Evolutionary conservation across 148 eudicot genomes (phyloP), one percentile per base, ranked within the genome.

Genomic region (Rhododendron vialii): DNA sequence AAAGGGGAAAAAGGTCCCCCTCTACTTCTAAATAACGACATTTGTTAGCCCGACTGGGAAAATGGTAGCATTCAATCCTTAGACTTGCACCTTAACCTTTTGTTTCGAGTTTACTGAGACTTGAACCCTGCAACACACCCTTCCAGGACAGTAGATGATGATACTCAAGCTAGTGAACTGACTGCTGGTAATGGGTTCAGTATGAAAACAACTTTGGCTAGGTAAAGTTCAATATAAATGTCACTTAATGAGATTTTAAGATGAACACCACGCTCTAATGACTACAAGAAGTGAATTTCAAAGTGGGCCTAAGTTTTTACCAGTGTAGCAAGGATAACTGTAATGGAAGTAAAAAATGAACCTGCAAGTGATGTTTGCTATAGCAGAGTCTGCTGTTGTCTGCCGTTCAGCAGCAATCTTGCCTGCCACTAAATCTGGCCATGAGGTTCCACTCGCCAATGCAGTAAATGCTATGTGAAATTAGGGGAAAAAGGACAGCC

Each of bases 371-470:
- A 95, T 94, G 89, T 96, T 95, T 83, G 99, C 99, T 86, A 96
- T 94, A 51, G 99, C 99, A 69, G 99, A 95, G 82, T 96, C 99
- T 36, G 99, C 99, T 83, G 99, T 96, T 83, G 89, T 90, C 89
- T 95, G 98, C 55, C 97, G 93, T 91, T 94, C 97, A 53, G 96
- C 98, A 59, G 99, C 99, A 79, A 96, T 94, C 91, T 95, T 96
- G 92, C 99, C 94, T 75, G 98, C 99, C 84, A 94, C 95, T 78
- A 96, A 91, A 91, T 96, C 98, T 8, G 99, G 99, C 99, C 99
- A 96, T 5, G 99, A 96, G 82, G 99, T 95, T 88, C 99, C 99
- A 83, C 89, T 87, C 7, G 99, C 99, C 89, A 96, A 84, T 30
- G 92, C 96, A 78, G 99, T 94, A 84, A 96, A 94, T 85, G 99